Conservation (phyloP, 2,329 filamentous ascomycete genomes). For the Botryotinia convoluta region DNA sequence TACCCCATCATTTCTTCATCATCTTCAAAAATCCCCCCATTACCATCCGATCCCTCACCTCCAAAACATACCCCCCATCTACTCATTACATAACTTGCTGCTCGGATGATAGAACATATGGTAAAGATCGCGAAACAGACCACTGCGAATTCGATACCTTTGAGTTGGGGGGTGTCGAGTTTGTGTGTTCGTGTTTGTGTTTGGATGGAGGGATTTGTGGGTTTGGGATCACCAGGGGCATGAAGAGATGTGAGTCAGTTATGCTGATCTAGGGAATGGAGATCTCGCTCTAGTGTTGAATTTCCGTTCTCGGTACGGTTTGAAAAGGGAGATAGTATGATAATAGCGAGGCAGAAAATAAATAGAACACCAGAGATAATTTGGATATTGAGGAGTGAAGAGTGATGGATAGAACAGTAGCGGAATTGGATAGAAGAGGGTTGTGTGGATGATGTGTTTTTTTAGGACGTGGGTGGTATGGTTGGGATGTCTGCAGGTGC, state of each 20-base stretch:
- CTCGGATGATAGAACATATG: no score
- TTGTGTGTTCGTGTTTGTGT: background rate
- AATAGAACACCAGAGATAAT: background rate
- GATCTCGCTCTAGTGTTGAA: rapidly evolving
- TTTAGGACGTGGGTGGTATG: no score
- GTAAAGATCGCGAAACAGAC: background rate
- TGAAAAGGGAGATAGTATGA: background rate
- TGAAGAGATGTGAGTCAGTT: rapidly evolving
- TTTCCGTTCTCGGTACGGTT: rapidly evolving
- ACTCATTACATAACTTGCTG: background rate
- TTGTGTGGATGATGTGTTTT: background rate
- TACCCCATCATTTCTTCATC: background rate
- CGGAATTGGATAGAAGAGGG: background rate
- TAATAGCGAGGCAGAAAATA: background rate
- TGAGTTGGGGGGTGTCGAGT: background rate
- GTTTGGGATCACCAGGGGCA: rapidly evolving
- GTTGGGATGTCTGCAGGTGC: background rate
- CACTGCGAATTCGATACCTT: background rate
- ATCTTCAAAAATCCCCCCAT: background rate
- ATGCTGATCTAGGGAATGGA: rapidly evolving
- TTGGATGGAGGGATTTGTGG: background rate
- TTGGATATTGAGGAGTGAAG: background rate
- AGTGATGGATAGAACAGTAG: background rate
- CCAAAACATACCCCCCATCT: background rate
- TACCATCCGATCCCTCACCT: background rate